These are phyloP conservation scores for Silene conica DNA, from an alignment of 148 eudicot genomes.

Conservation along the genomic window DNA sequence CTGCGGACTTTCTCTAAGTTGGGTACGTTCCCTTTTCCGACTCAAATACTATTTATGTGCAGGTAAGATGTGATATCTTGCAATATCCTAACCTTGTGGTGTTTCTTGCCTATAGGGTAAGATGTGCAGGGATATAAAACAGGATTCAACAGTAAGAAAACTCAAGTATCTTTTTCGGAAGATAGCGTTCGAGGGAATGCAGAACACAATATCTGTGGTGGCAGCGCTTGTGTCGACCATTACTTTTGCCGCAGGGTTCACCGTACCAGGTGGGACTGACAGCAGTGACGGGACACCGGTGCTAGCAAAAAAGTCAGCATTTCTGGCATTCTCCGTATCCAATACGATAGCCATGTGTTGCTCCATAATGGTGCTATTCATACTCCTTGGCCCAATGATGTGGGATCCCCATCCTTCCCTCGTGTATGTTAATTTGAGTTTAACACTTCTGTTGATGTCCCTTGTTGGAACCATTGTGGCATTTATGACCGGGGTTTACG, in stretches of 20 bases:
- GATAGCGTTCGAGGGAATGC: constrained; percentile 1
- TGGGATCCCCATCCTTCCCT: background rate
- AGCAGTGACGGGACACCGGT: background rate
- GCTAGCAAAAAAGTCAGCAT: background rate
- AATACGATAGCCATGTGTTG: background rate
- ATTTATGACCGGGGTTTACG: background rate
- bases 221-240: background rate
- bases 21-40: no score
- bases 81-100: no score
- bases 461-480: background rate
- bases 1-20: no score
- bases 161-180: background rate
- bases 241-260: background rate
- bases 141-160: background rate
- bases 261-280: background rate
- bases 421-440: background rate
- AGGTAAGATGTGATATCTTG: no score
- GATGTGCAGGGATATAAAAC: background rate
- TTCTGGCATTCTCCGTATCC: background rate
- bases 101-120: background rate
- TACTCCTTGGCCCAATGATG: background rate
- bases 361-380: background rate
- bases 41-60: no score
- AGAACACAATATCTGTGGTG: background rate
- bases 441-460: background rate